Evolutionary conservation across 192 early-diverging fungal genomes (phyloP).

Genomic region (Linnemannia exigua): DNA sequence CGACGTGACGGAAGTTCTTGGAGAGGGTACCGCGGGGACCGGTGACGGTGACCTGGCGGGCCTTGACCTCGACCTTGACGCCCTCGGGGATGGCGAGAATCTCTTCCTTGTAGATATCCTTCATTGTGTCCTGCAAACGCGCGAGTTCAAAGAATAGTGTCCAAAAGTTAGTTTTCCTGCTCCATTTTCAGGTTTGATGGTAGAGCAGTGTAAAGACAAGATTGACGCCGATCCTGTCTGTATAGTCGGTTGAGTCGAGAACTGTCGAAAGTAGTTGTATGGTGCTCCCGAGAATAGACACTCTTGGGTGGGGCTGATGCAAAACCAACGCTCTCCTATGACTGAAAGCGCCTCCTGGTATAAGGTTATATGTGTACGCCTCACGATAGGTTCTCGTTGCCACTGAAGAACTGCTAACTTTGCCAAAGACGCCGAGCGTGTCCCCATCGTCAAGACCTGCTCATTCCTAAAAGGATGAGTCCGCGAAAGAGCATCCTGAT

Average conservation of each 20-base stretch:
- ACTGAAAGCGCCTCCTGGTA: neutral
- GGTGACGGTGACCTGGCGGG: conserved; percentile 88
- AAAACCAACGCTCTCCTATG: neutral
- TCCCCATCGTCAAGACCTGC: neutral
- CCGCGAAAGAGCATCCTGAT: neutral
- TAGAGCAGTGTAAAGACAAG: neutral
- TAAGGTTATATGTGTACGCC: no score
- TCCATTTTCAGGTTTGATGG: neutral
- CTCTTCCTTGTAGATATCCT: conserved; percentile 92
- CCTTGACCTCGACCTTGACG: conserved; percentile 89
- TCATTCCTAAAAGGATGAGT: neutral
- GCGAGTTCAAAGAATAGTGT: neutral
- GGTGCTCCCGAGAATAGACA: no score
- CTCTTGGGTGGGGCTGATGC: neutral
- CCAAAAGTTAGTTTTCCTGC: neutral
- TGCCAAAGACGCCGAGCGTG: neutral
- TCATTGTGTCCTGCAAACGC: conserved; percentile 69
- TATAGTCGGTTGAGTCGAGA: neutral
- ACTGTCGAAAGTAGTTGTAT: no score
- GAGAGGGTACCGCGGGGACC: conserved; percentile 92
- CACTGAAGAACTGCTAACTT: neutral
- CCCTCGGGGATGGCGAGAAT: conserved; percentile 92
- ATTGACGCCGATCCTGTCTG: neutral
- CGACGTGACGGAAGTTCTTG: conserved; percentile 95
- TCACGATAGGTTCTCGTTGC: neutral